Percentiles rank a stretch among this genome's conserved stretches.
These are phyloP conservation scores for Aureococcus anophagefferens DNA, from an alignment of 108 stramenopile species.

Conservation along the genomic window DNA sequence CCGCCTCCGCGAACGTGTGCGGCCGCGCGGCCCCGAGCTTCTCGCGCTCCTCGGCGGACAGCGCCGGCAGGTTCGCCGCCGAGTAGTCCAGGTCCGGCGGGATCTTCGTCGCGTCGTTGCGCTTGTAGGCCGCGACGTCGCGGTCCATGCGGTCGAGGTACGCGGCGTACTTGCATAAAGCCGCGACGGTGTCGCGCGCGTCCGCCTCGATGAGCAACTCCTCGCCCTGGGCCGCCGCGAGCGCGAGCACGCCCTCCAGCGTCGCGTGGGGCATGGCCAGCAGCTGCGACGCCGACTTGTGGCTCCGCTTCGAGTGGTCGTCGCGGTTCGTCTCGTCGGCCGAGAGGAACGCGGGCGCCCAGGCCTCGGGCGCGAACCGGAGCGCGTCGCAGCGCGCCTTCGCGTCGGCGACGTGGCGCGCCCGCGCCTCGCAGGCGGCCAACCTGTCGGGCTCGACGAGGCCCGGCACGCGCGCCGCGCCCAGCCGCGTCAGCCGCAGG, in stretches of 20 bases:
- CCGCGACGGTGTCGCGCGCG: conserved; percentile 81
- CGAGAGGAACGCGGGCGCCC: conserved; percentile 23
- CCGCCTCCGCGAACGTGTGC: conserved; percentile 79
- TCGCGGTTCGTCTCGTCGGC: background rate
- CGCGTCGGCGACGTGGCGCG: conserved; percentile 44
- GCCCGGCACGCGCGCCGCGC: conserved; percentile 68
- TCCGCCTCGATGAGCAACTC: conserved; percentile 34
- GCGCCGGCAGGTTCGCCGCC: conserved; percentile 60
- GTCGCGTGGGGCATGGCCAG: conserved; percentile 70
- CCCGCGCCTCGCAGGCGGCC: background rate
- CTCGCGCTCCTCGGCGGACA: conserved; percentile 82
- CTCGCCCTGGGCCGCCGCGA: conserved; percentile 35
- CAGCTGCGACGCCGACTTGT: conserved; percentile 77
- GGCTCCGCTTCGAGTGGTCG: conserved; percentile 21
- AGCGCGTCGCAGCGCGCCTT: conserved; percentile 51
- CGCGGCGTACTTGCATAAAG: conserved; percentile 72
- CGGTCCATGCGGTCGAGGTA: conserved; percentile 73
- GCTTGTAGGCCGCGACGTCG: conserved; percentile 87
- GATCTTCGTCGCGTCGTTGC: conserved; percentile 70
- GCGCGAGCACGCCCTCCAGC: conserved; percentile 65
- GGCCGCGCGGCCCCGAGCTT: conserved; percentile 60
- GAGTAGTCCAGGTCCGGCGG: conserved; percentile 74
- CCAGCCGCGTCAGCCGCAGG: conserved; percentile 78
- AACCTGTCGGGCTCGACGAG: conserved; percentile 38
- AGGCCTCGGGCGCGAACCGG: conserved; percentile 62